Evolutionary conservation across 345 rosid genomes (phyloP), one percentile per base, ranked within the genome.

Genomic region (Erodium maritimum): DNA sequence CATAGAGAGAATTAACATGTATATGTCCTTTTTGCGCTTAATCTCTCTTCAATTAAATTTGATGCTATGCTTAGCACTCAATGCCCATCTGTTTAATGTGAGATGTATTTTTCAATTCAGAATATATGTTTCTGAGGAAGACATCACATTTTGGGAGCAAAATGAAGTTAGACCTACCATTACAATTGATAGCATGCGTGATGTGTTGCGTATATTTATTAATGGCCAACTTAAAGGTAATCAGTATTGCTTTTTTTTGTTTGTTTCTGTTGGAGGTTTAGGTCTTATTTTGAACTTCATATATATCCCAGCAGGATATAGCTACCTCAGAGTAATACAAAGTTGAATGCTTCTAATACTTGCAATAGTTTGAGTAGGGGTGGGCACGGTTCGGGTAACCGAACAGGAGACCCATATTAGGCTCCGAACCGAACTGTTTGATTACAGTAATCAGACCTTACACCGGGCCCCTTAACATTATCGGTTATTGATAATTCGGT

Each of bases 151-250:
- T 68, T 91, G 91, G 95, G 74, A 77, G 80, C 73, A 73, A 74
- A 82, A 69, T 13, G 69, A 81, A 56, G 63, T 69, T 61, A 74
- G 50, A 45, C 83, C 93, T 55, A 60, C 82, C 2, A 61, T 91
- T 57, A 59, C 61, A 62, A 81, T 88, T 50, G 95, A 88, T 74
- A 82, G 88, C 77, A 82, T 91, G 84, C 93, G 98, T 14, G 98
- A 91, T 71, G 86, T 88, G 65, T 61, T 88, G 62, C 96, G 87
- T 55, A 79, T 88, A 67, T 88, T 84, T 65, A 66, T 84, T 29
- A 88, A 91, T 57, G 78, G 88, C 56, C 72, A 84, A 64, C 90
- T 84, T 66, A 61, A 82, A 75, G 96, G 97, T 87, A 73, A 58
- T 69, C 57, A 64, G 19, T 60, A 53, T 59, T 52, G 29, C 14